phyloP scores from a whole-genome alignment of 495 filamentous ascomycete genomes.

The Tuber brumale region DNA sequence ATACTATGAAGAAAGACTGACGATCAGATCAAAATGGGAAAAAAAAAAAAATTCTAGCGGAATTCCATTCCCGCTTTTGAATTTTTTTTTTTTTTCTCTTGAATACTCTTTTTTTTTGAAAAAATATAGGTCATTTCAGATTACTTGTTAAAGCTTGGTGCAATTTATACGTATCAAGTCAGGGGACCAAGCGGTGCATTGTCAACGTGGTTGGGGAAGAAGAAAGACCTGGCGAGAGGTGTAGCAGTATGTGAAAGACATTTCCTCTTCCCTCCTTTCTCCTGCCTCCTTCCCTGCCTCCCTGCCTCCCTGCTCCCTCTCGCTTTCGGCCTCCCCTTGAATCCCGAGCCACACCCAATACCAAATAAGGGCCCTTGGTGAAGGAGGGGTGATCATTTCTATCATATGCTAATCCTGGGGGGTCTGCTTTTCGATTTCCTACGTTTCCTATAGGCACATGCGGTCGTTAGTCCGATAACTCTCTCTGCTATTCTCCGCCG shows the following conservation, averaged over 20 bases:
- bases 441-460: neutral
- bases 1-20: neutral
- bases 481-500: neutral
- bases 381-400: neutral
- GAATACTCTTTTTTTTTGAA: neutral
- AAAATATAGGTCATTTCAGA: constrained; percentile 45
- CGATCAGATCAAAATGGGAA: neutral
- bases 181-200: constrained; percentile 31
- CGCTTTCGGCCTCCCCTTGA: neutral
- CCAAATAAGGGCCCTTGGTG: neutral
- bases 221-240: neutral
- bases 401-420: neutral
- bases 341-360: neutral
- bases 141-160: constrained; percentile 53
- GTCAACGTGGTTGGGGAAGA: constrained; percentile 25
- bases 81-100: neutral
- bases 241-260: constrained; percentile 33
- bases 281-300: neutral
- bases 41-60: constrained; percentile 1
- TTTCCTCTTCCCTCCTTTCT: neutral
- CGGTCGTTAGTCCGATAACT: neutral
- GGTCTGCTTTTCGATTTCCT: neutral
- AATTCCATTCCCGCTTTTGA: neutral
- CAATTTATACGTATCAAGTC: constrained; percentile 44
- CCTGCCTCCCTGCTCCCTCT: neutral